Evolutionary conservation across 352 stramenopile species (phyloP), one percentile per base, ranked within the genome.

Genomic region (Phytophthora niederhauseri): DNA sequence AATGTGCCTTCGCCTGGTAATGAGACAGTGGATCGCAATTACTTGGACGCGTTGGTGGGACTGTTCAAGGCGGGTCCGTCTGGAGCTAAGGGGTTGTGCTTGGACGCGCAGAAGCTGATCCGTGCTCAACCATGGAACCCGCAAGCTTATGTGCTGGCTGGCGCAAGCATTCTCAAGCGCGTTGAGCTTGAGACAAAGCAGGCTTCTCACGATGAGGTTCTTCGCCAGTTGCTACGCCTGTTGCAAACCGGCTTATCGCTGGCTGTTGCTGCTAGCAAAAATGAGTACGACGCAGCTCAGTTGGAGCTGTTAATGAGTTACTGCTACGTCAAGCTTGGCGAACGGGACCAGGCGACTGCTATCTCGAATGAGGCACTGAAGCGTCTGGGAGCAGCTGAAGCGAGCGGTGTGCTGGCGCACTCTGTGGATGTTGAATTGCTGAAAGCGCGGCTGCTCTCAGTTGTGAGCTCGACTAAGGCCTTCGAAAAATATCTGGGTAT

Each of bases 71-170:
- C 36, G 57, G 57, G 55, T n/a, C 53, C 61, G 7, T 57, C 58
- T 2, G 71, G 67, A 15, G 34, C 41, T 0, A 66, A 70, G 17
- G n/a, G 53, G 5, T 61, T 77, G 46, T 71, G 51, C 28, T 43
- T 71, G 51, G 69, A 77, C 66, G 68, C 75, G 9, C 72, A 87
- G 66, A 92, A 89, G 61, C 73, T 92, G 24, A 70, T 94, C 41
- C 86, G 80, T 30, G 77, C 82, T 59, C 55, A 90, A 38, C 82
- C 86, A 22, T 87, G 79, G 81, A 84, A 89, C 8, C 68, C 82
- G 2, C 73, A 72, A 2, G 80, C 81, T 7, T 92, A 92, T 61
- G 64, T 82, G 26, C 30, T 91, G 9, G 80, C 81, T 49, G 81
- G 73, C 9, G 30, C 79, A 0, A 72, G 77, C 15, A 62, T 89